These are phyloP conservation scores for Colletotrichum sansevieriae DNA, from an alignment of 2,329 filamentous ascomycete genomes.

Conservation along the genomic window DNA sequence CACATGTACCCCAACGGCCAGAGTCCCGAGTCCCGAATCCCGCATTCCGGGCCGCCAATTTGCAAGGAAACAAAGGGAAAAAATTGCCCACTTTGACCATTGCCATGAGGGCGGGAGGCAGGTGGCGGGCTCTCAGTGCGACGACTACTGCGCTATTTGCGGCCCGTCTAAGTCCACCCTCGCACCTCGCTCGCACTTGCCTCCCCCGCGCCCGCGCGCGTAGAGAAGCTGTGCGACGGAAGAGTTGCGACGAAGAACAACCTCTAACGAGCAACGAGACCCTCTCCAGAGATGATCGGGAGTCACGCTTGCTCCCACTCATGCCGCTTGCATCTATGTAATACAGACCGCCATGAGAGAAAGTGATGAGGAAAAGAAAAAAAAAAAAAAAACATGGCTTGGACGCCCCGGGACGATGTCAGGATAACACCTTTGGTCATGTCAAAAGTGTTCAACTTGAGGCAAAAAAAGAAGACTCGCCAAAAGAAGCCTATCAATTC, in stretches of 20 bases:
- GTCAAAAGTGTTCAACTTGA: constrained; percentile 10
- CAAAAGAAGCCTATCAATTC: constrained; percentile 15
- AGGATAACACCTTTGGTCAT: constrained; percentile 5
- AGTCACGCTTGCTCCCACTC: constrained; percentile 1
- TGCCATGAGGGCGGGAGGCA: constrained; percentile 35
- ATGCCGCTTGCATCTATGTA: constrained; percentile 1
- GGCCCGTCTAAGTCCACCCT: constrained; percentile 1
- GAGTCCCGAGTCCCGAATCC: not conserved
- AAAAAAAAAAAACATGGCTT: constrained; percentile 9
- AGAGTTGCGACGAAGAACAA: constrained; percentile 10
- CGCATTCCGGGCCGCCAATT: not conserved
- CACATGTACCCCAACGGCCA: not conserved
- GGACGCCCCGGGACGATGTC: constrained; percentile 24
- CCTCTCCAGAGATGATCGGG: constrained; percentile 21
- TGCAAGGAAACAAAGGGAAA: not conserved
- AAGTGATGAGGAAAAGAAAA: not conserved
- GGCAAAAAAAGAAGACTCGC: constrained; percentile 11
- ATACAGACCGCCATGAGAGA: constrained; percentile 30
- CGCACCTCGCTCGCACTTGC: not conserved
- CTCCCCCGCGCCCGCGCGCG: constrained; percentile 2
- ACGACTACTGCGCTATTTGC: constrained; percentile 13
- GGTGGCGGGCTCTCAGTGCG: not conserved
- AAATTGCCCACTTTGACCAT: not conserved
- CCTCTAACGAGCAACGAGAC: not conserved
- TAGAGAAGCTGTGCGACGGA: constrained; percentile 7